Percentiles rank a stretch among this genome's conserved stretches.
These are phyloP conservation scores for Colletotrichum godetiae DNA, from an alignment of 2,329 filamentous ascomycete genomes.

Conservation along the genomic window DNA sequence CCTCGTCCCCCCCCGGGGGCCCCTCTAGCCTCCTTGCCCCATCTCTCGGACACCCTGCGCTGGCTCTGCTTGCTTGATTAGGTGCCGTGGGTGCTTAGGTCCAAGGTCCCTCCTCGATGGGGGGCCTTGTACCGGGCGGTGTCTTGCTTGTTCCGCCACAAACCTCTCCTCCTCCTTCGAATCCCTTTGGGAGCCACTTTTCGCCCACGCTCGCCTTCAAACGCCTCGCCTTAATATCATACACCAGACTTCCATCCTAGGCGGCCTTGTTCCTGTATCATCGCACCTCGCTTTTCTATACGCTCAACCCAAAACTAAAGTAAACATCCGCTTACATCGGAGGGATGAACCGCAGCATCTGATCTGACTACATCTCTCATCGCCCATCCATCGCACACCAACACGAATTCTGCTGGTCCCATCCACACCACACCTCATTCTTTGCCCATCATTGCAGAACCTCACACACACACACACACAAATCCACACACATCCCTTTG, in stretches of 20 bases:
- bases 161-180: constrained; percentile 1
- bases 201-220: background rate
- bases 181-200: background rate
- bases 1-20: constrained; percentile 3
- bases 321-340: constrained; percentile 6
- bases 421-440: background rate
- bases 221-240: background rate
- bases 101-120: background rate
- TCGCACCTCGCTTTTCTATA: background rate
- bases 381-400: background rate
- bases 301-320: background rate
- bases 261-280: background rate
- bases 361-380: constrained; percentile 7
- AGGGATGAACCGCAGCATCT: constrained; percentile 19
- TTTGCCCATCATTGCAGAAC: background rate
- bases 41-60: constrained; percentile 23
- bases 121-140: background rate
- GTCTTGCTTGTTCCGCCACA: constrained; percentile 31
- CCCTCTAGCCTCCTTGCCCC: constrained; percentile 8
- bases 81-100: no score
- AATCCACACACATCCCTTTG: constrained; percentile 15
- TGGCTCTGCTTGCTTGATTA: constrained; percentile 18
- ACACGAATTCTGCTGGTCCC: background rate
- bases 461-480: background rate
- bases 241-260: background rate